Base-by-base conservation (phyloP, 1,139 yeast genomes). In the Casaregolazyma suthepensis region DNA sequence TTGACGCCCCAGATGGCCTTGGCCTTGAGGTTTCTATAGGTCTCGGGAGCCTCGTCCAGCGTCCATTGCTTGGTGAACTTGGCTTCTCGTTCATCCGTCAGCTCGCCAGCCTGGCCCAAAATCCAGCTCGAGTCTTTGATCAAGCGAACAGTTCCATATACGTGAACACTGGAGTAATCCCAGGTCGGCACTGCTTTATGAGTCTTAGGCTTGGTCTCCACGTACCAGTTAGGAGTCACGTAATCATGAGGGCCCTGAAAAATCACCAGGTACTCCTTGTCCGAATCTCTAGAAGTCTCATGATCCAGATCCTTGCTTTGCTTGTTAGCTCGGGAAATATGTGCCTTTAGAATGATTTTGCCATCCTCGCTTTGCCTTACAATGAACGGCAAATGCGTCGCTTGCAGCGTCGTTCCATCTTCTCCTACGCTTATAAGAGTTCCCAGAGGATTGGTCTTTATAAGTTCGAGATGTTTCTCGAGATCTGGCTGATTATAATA, bases 131-230 rank as follows among this genome's bases (percentile, higher is more conserved):
- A 66, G 18, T 58, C 62, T 44, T 63, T 60, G 18, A 79, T 66
- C 10, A 84, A 65, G 18, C 58, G 71, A 9, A 85, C 76, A 45
- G 66, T 75, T 2, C 89, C 89, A 54, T 79, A 71, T 44, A 79
- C 74, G 62, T 84, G 88, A 42, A 80, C 83, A 3, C 81, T 70
- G 1, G 81, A 82, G 69, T 80, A 84, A 66, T 81, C 84, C 90
- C 89, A 84, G 0, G 90, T 84, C 12, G 89, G 88, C 9, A 83
- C 90, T 43, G 75, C 77, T 61, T 82, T 83, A 57, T 82, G 85
- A 26, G 84, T 79, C 50, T 75, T 75, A 1, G 63, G 62, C 58
- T 75, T 71, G 67, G 84, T 83, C 1, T 76, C 74, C 1, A 81
- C 78, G 62, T 84, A 83, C 74, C 83, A 83, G 15, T 76, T 69